These are phyloP conservation scores for Colletotrichum sp. DNA, from an alignment of 2,329 filamentous ascomycete genomes.

Conservation along the genomic window DNA sequence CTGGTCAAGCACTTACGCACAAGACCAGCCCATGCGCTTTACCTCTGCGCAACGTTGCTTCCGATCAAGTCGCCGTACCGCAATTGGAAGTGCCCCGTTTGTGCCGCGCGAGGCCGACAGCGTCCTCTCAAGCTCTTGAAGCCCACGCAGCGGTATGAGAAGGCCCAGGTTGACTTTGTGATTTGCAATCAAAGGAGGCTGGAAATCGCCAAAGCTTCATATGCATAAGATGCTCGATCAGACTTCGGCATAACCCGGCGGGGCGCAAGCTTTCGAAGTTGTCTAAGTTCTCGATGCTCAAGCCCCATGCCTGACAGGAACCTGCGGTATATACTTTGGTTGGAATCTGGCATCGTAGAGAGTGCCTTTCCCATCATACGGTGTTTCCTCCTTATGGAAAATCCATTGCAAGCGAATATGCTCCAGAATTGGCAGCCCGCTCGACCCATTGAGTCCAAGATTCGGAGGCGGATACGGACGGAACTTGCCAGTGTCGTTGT, in stretches of 20 bases:
- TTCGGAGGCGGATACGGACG: constrained; percentile 45
- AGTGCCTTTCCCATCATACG: constrained; percentile 50
- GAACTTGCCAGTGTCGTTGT: constrained; percentile 35
- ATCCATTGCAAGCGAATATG: constrained; percentile 36
- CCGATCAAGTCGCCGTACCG: neutral
- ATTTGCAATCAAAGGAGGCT: neutral
- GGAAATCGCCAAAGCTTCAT: neutral
- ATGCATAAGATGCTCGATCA: neutral
- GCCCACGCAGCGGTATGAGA: neutral
- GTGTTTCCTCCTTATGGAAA: constrained; percentile 33
- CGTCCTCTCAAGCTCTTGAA: neutral
- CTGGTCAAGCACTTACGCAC: neutral
- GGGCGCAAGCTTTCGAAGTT: neutral
- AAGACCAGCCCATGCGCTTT: neutral
- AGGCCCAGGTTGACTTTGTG: neutral
- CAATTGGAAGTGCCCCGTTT: neutral
- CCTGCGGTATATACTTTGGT: constrained; percentile 44
- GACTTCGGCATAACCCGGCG: neutral
- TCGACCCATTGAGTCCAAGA: constrained; percentile 45
- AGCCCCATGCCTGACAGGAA: constrained; percentile 21
- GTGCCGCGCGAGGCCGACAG: neutral
- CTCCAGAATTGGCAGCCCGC: constrained; percentile 42
- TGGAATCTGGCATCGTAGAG: constrained; percentile 45
- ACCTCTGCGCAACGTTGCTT: neutral
- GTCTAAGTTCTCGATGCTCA: neutral